phyloP scores from a whole-genome alignment of 2,329 filamentous ascomycete species.

The Calonectria ilicicola region DNA sequence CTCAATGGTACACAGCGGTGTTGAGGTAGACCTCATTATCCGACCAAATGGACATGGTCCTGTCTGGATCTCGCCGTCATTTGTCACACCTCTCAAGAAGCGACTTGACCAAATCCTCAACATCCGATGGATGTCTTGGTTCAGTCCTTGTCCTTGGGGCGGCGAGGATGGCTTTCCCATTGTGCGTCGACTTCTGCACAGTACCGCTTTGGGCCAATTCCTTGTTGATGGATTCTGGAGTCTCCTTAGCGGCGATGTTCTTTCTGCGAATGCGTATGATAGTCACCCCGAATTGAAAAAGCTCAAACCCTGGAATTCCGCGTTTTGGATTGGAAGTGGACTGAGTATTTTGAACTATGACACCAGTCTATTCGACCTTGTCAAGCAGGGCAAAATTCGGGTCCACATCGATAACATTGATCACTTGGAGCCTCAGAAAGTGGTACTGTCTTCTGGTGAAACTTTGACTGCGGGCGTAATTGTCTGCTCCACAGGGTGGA shows the following conservation, averaged over 20 bases:
- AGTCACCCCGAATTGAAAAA: slow-evolving; percentile 52
- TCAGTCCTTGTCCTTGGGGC: slow-evolving; percentile 76
- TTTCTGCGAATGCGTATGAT: slow-evolving; percentile 59
- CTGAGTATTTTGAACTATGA: slow-evolving; percentile 67
- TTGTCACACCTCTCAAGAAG: slow-evolving; percentile 71
- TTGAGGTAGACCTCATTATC: slow-evolving; percentile 64
- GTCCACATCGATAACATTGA: slow-evolving; percentile 62
- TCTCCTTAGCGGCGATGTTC: slow-evolving; percentile 59
- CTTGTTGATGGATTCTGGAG: slow-evolving; percentile 63
- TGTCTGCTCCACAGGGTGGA: slow-evolving; percentile 66
- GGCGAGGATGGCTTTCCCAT: slow-evolving; percentile 62
- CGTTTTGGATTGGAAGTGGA: slow-evolving; percentile 62
- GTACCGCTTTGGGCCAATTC: slow-evolving; percentile 60
- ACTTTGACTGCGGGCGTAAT: slow-evolving; percentile 58
- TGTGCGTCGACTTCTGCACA: slow-evolving; percentile 62
- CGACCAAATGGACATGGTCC: slow-evolving; percentile 64
- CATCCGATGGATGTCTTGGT: slow-evolving; percentile 71
- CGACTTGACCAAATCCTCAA: slow-evolving; percentile 68
- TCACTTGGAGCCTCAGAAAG: slow-evolving; percentile 50
- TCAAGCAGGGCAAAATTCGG: slow-evolving; percentile 59
- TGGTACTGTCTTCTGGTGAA: slow-evolving; percentile 57
- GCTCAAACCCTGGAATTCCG: slow-evolving; percentile 54
- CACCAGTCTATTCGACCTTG: slow-evolving; percentile 62
- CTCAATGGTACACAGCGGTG: slow-evolving; percentile 61
- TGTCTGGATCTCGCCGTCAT: slow-evolving; percentile 64